Evolutionary conservation across 305 asterid genomes (phyloP).

Genomic region (Fraxinus sp.): DNA sequence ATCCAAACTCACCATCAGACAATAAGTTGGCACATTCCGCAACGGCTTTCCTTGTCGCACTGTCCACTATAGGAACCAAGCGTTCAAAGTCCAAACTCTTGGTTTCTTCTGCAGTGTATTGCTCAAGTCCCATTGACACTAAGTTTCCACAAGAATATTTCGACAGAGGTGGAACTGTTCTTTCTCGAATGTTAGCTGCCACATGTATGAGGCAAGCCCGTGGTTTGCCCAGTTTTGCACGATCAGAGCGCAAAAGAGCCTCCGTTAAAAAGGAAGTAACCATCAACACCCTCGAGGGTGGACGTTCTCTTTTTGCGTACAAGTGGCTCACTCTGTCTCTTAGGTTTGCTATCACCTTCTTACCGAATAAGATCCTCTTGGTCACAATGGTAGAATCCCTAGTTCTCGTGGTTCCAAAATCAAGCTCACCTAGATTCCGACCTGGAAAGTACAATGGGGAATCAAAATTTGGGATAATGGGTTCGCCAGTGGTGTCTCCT

Average conservation of each 20-base stretch:
- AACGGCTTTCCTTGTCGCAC: not conserved
- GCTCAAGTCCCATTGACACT: not conserved
- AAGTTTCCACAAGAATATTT: slow-evolving; percentile 13
- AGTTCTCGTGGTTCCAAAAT: not conserved
- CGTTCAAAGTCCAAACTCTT: not conserved
- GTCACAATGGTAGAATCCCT: not conserved
- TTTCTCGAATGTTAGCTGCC: slow-evolving; percentile 19
- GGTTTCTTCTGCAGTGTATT: not conserved
- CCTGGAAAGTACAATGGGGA: not conserved
- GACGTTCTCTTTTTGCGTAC: not conserved
- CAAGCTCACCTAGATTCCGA: not conserved
- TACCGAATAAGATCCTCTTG: not conserved
- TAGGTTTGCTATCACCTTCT: not conserved
- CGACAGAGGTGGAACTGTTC: slow-evolving; percentile 16
- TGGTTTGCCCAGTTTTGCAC: not conserved
- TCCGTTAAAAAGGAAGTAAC: not conserved
- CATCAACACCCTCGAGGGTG: slow-evolving; percentile 4
- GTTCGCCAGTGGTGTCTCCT: not conserved
- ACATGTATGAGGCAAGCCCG: not conserved
- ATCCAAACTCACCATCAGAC: not conserved
- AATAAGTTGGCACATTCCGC: not conserved
- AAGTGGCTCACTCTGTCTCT: not conserved
- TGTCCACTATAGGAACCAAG: not conserved
- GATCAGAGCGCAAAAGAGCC: not conserved
- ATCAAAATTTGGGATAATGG: slow-evolving; percentile 6